phyloP scores from a whole-genome alignment of 805 yeast species.

The Myxozyma neotropica region DNA sequence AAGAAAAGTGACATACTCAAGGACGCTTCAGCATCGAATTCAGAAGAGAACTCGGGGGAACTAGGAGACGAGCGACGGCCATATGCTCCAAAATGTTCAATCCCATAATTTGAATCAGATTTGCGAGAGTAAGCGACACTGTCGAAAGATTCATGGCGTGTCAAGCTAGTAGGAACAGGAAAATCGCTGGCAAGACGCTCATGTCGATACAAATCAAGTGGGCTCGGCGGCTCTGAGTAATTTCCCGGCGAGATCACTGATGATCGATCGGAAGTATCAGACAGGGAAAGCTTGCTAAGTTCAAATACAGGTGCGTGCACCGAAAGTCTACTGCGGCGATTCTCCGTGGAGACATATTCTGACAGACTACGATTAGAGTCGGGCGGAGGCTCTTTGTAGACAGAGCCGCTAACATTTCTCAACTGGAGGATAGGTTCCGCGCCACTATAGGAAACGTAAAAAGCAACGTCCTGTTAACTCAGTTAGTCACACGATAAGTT shows the following conservation, averaged over 20 bases:
- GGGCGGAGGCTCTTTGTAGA: not conserved
- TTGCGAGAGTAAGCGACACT: not conserved
- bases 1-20: slow-evolving; percentile 14
- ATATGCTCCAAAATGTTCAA: not conserved
- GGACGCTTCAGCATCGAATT: slow-evolving; percentile 28
- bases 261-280: not conserved
- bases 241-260: slow-evolving; percentile 3
- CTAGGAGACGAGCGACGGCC: slow-evolving; percentile 2
- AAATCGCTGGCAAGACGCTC: slow-evolving; percentile 1
- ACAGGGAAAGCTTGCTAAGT: slow-evolving; percentile 1
- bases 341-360: not conserved
- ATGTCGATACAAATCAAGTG: slow-evolving; percentile 8
- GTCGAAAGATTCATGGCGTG: slow-evolving; percentile 12
- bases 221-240: slow-evolving; percentile 24
- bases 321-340: slow-evolving; percentile 12
- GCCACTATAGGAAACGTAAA: slow-evolving; percentile 19
- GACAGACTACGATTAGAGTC: not conserved
- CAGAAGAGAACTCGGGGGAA: not conserved
- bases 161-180: not conserved
- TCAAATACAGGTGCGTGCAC: slow-evolving; percentile 29
- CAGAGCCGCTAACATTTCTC: not conserved
- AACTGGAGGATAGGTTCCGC: not conserved
- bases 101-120: not conserved
- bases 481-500: not conserved
- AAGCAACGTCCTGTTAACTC: slow-evolving; percentile 18